Evolutionary conservation across 441 rosid species (phyloP).

Genomic region (Eutrema salsugineum): DNA sequence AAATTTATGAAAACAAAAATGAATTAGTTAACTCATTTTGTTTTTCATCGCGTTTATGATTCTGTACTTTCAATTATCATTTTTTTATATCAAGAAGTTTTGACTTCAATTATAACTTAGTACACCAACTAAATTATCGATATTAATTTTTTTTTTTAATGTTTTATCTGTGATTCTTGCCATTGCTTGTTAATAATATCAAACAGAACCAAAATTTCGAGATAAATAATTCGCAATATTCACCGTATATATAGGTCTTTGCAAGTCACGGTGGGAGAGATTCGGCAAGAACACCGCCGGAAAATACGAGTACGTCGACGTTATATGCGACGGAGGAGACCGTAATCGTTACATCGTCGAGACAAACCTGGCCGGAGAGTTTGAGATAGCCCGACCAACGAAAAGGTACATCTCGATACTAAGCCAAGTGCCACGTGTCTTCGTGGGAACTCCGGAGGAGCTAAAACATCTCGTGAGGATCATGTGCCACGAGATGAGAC

Average conservation of each 20-base stretch:
- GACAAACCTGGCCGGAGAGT: conserved; percentile 45
- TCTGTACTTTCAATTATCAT: no score
- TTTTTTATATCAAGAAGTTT: no score
- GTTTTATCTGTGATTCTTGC: background rate
- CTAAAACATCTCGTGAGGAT: conserved; percentile 52
- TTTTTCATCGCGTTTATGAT: no score
- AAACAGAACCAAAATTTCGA: background rate
- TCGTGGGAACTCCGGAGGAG: conserved; percentile 45
- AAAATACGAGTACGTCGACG: conserved; percentile 48
- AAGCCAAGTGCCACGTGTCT: conserved; percentile 42
- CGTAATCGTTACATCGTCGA: conserved; percentile 56
- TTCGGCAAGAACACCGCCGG: conserved; percentile 45
- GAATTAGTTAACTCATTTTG: no score
- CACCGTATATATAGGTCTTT: conserved; percentile 51
- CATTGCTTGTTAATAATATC: background rate
- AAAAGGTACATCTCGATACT: conserved; percentile 38
- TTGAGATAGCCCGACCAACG: conserved; percentile 68
- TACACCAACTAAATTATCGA: background rate
- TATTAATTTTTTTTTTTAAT: background rate
- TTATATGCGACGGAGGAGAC: conserved; percentile 32
- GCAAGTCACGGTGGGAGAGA: conserved; percentile 83
- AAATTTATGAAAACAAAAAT: no score
- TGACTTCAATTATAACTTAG: no score
- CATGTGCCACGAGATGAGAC: conserved; percentile 54
- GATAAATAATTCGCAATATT: no score